Base-by-base conservation (phyloP, 805 yeast species). In the Starmerella asiatica region DNA sequence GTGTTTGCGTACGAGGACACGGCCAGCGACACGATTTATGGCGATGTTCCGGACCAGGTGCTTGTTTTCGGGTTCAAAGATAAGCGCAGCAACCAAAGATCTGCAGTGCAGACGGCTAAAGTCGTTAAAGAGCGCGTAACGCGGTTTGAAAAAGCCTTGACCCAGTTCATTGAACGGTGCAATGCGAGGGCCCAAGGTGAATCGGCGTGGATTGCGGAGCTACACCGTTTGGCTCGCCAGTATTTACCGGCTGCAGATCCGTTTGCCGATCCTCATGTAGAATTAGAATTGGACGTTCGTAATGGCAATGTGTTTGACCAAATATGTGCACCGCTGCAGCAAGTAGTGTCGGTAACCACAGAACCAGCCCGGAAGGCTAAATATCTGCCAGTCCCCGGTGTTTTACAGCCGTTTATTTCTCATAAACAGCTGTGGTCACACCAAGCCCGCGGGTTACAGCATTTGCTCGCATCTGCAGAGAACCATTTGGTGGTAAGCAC, bases 401-500 rank as follows among this genome's bases (percentile, higher is more conserved):
- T n/a, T 1, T 21, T 43, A 0, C 15, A 29, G 28, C 62, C 63
- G 7, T 79, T 81, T 0, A 57, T 64, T 7, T 57, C 64, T 8
- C 68, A 75, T 8, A 64, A 68, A 1, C 55, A 62, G 5, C 69
- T 88, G 27, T 91, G 84, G 56, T 56, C 73, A 0, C 99, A 91
- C 60, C 99, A 91, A 56, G 73, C 80, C 1, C 69, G 71, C 37
- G 96, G 95, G 0, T 68, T 76, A 39, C 68, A 15, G 3, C 38
- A 76, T 0, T 58, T 80, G 18, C 57, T 59, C 35, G 50, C 60
- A 0, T 18, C 36, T 15, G 18, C 36, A 1, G 74, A 75, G 0
- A 64, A 71, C 35, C 76, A 86, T 58, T 84, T 85, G 4, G 81
- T 91, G 32, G 76, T 86, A 2, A 77, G 94, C n/a, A 91, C 98